Conservation (phyloP, 805 yeast genomes). For the Metschnikowia noctiluminum region DNA sequence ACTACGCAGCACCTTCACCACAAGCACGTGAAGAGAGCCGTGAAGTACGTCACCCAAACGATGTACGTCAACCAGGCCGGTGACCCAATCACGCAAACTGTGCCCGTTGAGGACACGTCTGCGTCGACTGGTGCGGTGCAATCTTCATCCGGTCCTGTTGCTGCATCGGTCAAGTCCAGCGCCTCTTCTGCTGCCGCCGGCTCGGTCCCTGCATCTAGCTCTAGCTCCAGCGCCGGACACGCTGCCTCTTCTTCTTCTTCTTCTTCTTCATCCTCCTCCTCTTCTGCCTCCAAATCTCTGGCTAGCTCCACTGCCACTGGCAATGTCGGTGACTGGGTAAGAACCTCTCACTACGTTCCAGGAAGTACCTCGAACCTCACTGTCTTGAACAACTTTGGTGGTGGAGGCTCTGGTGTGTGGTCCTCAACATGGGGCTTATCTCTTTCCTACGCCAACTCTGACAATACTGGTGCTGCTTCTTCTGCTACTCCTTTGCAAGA, state of each 20-base stretch:
- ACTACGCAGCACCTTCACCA: slow-evolving; percentile 40
- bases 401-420: slow-evolving; percentile 87
- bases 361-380: slow-evolving; percentile 69
- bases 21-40: slow-evolving; percentile 59
- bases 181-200: slow-evolving; percentile 1
- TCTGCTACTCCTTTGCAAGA: slow-evolving; percentile 66
- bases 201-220: neutral
- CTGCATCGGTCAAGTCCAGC: neutral
- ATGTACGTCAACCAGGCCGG: slow-evolving; percentile 66
- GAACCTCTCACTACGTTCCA: slow-evolving; percentile 65
- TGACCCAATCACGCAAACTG: slow-evolving; percentile 26
- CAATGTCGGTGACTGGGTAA: slow-evolving; percentile 50
- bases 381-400: slow-evolving; percentile 88
- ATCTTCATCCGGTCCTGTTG: neutral
- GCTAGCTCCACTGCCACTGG: slow-evolving; percentile 23
- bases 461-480: slow-evolving; percentile 72
- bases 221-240: slow-evolving; percentile 13
- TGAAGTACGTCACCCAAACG: slow-evolving; percentile 72
- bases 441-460: slow-evolving; percentile 74
- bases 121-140: neutral
- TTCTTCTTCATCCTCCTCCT: slow-evolving; percentile 27
- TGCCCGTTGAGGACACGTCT: neutral
- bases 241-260: slow-evolving; percentile 29
- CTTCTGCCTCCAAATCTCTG: slow-evolving; percentile 33
- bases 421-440: slow-evolving; percentile 88